Evolutionary conservation across 495 filamentous ascomycete species (phyloP).

Genomic region (Penicillium coprophilum): DNA sequence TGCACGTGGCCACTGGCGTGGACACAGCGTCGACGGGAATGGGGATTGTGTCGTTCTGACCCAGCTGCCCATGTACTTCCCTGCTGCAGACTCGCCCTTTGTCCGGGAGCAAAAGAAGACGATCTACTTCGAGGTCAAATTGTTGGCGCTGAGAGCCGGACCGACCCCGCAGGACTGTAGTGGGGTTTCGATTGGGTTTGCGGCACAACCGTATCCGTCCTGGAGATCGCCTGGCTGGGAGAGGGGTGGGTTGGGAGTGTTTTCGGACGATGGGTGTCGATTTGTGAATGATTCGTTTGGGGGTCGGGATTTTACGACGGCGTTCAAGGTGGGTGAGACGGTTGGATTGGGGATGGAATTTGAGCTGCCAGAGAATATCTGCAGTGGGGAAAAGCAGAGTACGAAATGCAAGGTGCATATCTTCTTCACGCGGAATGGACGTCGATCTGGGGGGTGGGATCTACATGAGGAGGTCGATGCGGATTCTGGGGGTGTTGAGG

Average conservation of each 20-base stretch:
- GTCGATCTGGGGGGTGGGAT: conserved; percentile 67
- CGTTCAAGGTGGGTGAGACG: conserved; percentile 54
- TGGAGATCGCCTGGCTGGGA: conserved; percentile 94
- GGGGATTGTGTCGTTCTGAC: conserved; percentile 55
- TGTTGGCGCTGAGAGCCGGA: conserved; percentile 47
- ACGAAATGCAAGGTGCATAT: conserved; percentile 55
- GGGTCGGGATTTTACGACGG: conserved; percentile 67
- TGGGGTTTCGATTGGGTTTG: conserved; percentile 73
- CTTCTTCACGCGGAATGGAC: conserved; percentile 77
- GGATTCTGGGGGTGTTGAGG: conserved; percentile 62
- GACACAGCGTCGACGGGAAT: conserved; percentile 38
- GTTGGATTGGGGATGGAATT: conserved; percentile 75
- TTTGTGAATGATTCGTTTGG: conserved; percentile 88
- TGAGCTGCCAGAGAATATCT: conserved; percentile 26
- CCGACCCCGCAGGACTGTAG: conserved; percentile 43
- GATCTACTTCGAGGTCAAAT: conserved; percentile 77
- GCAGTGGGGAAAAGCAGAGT: conserved; percentile 15
- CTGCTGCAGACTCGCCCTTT: conserved; percentile 64
- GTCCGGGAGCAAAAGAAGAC: conserved; percentile 52
- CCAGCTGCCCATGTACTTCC: conserved; percentile 75
- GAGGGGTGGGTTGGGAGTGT: conserved; percentile 77
- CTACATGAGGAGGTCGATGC: conserved; percentile 80
- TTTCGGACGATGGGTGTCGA: conserved; percentile 84
- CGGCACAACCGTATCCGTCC: conserved; percentile 77
- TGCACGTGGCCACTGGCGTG: conserved; percentile 44